Conservation (phyloP, 1,284 basidiomycete genomes). For the Lignosus rhinocerotis region DNA sequence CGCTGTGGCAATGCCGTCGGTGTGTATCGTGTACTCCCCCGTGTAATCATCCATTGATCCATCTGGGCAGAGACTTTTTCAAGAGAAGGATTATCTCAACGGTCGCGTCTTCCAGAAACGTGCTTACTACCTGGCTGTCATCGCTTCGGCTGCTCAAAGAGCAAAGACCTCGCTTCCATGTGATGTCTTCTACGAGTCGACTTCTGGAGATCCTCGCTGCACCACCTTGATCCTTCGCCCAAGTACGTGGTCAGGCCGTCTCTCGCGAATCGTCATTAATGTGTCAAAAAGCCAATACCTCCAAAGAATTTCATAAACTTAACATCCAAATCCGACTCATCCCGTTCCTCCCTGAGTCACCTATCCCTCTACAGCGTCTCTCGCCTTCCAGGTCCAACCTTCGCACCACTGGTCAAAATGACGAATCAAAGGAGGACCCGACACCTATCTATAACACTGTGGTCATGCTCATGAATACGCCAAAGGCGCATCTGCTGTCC, state of each 20-base stretch:
- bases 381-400: constrained; percentile 79
- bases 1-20: constrained; percentile 85
- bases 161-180: constrained; percentile 49
- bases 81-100: constrained; percentile 94
- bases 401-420: constrained; percentile 38
- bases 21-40: constrained; percentile 37
- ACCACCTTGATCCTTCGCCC: constrained; percentile 67
- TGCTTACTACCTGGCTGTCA: constrained; percentile 84
- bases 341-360: constrained; percentile 60
- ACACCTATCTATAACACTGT: constrained; percentile 84
- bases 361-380: constrained; percentile 67
- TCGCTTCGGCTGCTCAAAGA: constrained; percentile 66
- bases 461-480: constrained; percentile 67
- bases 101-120: constrained; percentile 92
- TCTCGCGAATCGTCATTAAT: neutral
- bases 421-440: constrained; percentile 32
- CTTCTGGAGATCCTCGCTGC: constrained; percentile 64
- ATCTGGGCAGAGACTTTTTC: constrained; percentile 67
- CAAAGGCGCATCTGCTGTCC: constrained; percentile 68
- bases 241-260: constrained; percentile 41
- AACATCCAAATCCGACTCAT: constrained; percentile 76
- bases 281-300: constrained; percentile 44
- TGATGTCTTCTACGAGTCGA: constrained; percentile 61
- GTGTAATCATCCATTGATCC: neutral
- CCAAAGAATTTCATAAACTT: constrained; percentile 67